Percentiles rank a stretch among this genome's conserved stretches.
phyloP scores from a whole-genome alignment of 2,329 filamentous ascomycete genomes.

The Aaosphaeria arxii region DNA sequence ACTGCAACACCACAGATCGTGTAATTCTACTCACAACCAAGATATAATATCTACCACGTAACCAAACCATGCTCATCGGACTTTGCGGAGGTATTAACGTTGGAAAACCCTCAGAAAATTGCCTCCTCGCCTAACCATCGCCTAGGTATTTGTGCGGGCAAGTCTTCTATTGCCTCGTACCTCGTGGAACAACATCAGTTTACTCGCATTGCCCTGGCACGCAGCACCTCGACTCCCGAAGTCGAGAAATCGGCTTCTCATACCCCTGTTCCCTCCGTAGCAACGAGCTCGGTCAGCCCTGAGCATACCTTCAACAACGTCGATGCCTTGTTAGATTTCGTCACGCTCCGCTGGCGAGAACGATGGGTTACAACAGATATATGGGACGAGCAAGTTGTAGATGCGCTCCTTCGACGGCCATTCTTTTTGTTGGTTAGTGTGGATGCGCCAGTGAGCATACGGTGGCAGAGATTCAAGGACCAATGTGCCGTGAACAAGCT shows the following conservation, averaged over 20 bases:
- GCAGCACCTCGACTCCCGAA: conserved; percentile 32
- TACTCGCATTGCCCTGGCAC: conserved; percentile 63
- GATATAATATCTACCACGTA: background rate
- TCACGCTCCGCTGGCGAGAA: conserved; percentile 78
- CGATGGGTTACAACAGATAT: conserved; percentile 87
- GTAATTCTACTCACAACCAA: no score
- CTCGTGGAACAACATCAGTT: conserved; percentile 83
- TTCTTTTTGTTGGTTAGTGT: conserved; percentile 93
- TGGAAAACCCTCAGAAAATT: background rate
- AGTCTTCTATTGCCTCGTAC: conserved; percentile 84
- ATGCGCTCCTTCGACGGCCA: conserved; percentile 73
- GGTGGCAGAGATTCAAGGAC: conserved; percentile 74
- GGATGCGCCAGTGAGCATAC: conserved; percentile 80
- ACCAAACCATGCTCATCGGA: conserved; percentile 66
- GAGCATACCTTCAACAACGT: conserved; percentile 47
- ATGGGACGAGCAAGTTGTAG: conserved; percentile 67
- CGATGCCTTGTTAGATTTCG: conserved; percentile 74
- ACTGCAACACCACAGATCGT: no score
- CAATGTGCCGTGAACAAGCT: conserved; percentile 51
- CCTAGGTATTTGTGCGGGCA: conserved; percentile 86
- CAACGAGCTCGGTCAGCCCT: conserved; percentile 15
- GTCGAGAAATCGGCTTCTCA: conserved; percentile 44
- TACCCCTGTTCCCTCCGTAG: conserved; percentile 27
- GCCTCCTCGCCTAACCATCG: conserved; percentile 10
- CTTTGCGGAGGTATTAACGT: conserved; percentile 53